phyloP scores from a whole-genome alignment of 495 filamentous ascomycete species.

The Annulohypoxylon maeteangense region DNA sequence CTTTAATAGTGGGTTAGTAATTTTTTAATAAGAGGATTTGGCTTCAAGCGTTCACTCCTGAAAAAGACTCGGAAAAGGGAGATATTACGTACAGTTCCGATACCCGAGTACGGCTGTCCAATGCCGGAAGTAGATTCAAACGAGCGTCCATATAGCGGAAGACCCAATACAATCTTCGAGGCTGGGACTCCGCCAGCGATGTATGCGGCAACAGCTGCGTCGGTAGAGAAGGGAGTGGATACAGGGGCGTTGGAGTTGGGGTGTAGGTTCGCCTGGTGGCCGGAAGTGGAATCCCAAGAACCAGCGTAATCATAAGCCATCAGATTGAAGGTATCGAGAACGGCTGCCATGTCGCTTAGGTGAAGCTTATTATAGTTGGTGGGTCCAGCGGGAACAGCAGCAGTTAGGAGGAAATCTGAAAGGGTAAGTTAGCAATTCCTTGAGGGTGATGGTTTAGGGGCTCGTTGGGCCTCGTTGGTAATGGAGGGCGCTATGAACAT shows the following conservation, averaged over 20 bases:
- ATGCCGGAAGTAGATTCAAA: constrained; percentile 77
- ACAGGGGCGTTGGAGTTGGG: constrained; percentile 58
- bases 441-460: neutral
- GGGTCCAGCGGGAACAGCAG: constrained; percentile 71
- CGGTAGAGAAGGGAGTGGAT: constrained; percentile 74
- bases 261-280: constrained; percentile 83
- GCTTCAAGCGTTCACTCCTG: too few relatives aligned
- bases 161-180: constrained; percentile 80
- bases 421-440: neutral
- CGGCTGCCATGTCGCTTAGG: constrained; percentile 70
- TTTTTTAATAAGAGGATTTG: neutral
- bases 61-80: too few relatives aligned
- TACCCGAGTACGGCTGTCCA: constrained; percentile 70
- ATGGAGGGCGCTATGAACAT: too few relatives aligned
- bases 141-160: constrained; percentile 87
- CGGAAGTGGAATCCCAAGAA: constrained; percentile 71
- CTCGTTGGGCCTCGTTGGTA: too few relatives aligned
- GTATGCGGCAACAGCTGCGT: constrained; percentile 76
- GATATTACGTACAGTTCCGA: constrained; percentile 56
- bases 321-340: constrained; percentile 87
- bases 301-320: constrained; percentile 82
- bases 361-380: constrained; percentile 74
- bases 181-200: constrained; percentile 67
- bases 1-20: neutral
- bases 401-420: constrained; percentile 73